Base-by-base conservation (phyloP, 257 asterid species). In the Nicotiana benthamiana region DNA sequence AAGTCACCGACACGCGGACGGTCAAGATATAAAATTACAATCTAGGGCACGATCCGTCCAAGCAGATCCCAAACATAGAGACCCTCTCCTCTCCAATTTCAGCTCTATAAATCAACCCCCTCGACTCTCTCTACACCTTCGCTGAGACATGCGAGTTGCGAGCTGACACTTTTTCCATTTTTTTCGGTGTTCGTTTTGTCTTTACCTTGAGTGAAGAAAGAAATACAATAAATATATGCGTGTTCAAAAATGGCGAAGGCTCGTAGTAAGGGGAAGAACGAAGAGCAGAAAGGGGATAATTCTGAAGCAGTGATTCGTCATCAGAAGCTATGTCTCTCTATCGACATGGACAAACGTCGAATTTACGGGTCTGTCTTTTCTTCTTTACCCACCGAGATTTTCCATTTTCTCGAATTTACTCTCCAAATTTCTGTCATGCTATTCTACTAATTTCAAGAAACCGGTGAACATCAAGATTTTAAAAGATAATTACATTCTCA, bases 221-320 rank as follows among this genome's bases (percentile, higher is more conserved):
- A 7, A 43, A 15, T 70, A 51, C 1, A 11, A 51, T 11, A 70
- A 3, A 18, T 66, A 16, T 16, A 57, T 79, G 81, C 62, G 67
- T 36, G 56, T 20, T 26, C 9, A 63, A 79, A 46, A 83, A 95
- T 96, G 99, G 99, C 99, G 60, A 96, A 96, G 84, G 90, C 99
- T 59, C 91, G 90, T 62, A 96, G 90, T 62, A 96, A 91, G 87
- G 88, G 86, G 20, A 96, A 94, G 85, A 92, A 80, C 43, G 98
- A 96, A 82, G 99, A 96, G 79, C 99, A 94, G 85, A 91, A 89
- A 86, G 92, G 91, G 27, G 95, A 89, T 80, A 91, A 91, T 85
- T 87, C 99, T 9, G 97, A 94, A 77, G 97, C 98, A 18, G 92
- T 96, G 27, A 95, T 96, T 81, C 92, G 92, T 87, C 98, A 96